phyloP scores from a whole-genome alignment of 2,329 filamentous ascomycete species.

The Xylaria sp. region DNA sequence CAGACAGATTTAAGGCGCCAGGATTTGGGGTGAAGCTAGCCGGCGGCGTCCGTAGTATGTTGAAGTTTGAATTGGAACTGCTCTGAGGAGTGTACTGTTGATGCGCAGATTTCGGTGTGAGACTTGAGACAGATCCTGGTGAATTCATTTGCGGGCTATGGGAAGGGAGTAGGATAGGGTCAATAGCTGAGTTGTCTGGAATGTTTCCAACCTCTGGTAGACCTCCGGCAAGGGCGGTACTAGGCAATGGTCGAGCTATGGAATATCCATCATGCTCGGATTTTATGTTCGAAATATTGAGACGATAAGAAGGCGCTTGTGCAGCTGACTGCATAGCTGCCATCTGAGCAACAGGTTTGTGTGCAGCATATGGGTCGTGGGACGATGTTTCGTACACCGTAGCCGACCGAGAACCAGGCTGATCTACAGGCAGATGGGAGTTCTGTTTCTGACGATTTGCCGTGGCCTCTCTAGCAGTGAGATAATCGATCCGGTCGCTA shows the following conservation, averaged over 20 bases:
- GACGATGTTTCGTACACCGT: conserved; percentile 39
- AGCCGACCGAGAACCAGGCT: conserved; percentile 38
- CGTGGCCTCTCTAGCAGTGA: conserved; percentile 48
- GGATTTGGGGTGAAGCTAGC: conserved; percentile 47
- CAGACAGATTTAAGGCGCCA: conserved; percentile 53
- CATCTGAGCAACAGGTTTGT: conserved; percentile 40
- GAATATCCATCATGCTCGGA: conserved; percentile 54
- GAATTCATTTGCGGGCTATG: conserved; percentile 52
- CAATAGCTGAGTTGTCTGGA: conserved; percentile 52
- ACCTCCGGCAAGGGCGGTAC: conserved; percentile 52
- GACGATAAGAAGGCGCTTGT: conserved; percentile 45
- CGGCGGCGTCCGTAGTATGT: conserved; percentile 43
- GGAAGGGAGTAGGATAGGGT: conserved; percentile 59
- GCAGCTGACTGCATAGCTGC: conserved; percentile 41
- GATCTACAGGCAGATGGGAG: conserved; percentile 39
- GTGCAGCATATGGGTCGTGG: conserved; percentile 43
- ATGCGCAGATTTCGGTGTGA: conserved; percentile 50
- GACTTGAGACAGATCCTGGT: conserved; percentile 49
- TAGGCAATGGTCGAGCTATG: conserved; percentile 54
- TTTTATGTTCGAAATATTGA: conserved; percentile 50
- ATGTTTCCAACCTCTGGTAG: conserved; percentile 51
- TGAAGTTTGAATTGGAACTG: conserved; percentile 40
- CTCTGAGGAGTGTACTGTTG: conserved; percentile 39
- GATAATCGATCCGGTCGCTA: conserved; percentile 45
- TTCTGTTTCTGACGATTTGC: conserved; percentile 44